These are phyloP conservation scores for Pestalotiopsis sp. DNA, from an alignment of 2,329 filamentous ascomycete species.

Conservation along the genomic window DNA sequence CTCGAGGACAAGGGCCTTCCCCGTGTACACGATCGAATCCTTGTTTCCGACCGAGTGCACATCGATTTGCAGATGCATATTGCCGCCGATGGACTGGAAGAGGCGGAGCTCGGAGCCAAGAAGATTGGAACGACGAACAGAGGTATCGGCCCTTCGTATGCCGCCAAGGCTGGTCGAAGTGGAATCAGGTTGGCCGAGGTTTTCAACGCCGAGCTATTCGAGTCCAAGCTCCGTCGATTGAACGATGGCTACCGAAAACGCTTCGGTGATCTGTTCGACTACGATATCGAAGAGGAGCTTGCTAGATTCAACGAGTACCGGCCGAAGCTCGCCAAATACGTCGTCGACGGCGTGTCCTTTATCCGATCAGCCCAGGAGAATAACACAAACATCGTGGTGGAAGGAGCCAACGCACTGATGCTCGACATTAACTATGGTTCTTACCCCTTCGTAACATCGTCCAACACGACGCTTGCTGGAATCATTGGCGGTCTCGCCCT, in stretches of 20 bases:
- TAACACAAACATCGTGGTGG: constrained; percentile 58
- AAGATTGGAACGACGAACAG: too few species aligned
- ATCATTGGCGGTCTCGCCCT: constrained; percentile 61
- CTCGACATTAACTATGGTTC: constrained; percentile 62
- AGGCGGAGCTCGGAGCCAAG: too few species aligned
- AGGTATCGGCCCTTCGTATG: too few species aligned
- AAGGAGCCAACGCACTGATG: constrained; percentile 53
- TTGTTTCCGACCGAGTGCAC: constrained; percentile 64
- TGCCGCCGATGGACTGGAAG: constrained; percentile 58
- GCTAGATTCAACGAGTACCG: constrained; percentile 58
- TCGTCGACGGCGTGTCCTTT: constrained; percentile 68
- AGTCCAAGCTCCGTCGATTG: constrained; percentile 65
- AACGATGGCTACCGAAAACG: constrained; percentile 63
- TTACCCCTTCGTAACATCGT: constrained; percentile 61
- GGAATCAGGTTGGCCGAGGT: constrained; percentile 70
- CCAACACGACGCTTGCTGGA: constrained; percentile 60
- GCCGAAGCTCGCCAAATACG: constrained; percentile 46
- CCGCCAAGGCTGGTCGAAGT: constrained; percentile 41
- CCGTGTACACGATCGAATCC: constrained; percentile 59
- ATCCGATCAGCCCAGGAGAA: constrained; percentile 59
- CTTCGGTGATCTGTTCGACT: constrained; percentile 58
- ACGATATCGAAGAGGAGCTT: constrained; percentile 73
- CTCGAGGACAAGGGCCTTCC: constrained; percentile 62
- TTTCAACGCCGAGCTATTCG: constrained; percentile 68
- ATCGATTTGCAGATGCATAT: constrained; percentile 67